A percentile compares a stretch with the other conserved stretches of the same genome.
Conservation (phyloP, 2,329 filamentous ascomycete genomes). For the Knoxdaviesia capensis region DNA sequence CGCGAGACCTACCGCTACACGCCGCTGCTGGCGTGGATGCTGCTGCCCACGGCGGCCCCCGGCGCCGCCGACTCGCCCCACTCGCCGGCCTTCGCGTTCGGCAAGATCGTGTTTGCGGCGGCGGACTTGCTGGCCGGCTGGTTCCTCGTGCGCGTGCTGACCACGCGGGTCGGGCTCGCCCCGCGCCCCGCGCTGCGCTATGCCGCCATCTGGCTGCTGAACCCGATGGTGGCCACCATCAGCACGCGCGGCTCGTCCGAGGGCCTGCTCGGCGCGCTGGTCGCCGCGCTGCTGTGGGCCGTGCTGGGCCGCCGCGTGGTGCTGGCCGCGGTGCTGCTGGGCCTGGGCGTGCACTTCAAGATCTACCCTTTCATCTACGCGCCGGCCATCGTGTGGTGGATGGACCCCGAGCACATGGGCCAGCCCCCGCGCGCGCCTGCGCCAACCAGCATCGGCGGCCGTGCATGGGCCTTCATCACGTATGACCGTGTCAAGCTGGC, state of each 20-base stretch:
- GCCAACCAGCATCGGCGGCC: slow-evolving; percentile 7
- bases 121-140: slow-evolving; percentile 65
- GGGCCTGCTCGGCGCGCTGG: slow-evolving; percentile 68
- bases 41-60: slow-evolving; percentile 54
- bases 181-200: slow-evolving; percentile 44
- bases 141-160: slow-evolving; percentile 15
- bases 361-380: slow-evolving; percentile 98
- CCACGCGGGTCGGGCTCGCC: slow-evolving; percentile 15
- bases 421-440: background rate
- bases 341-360: slow-evolving; percentile 85
- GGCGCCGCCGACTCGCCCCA: slow-evolving; percentile 11
- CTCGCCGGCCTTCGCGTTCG: slow-evolving; percentile 51
- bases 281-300: slow-evolving; percentile 69
- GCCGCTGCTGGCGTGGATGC: slow-evolving; percentile 76
- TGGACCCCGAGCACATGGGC: slow-evolving; percentile 34
- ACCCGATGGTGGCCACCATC: slow-evolving; percentile 96
- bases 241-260: slow-evolving; percentile 90
- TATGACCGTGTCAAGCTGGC: slow-evolving; percentile 35
- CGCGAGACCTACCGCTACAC: slow-evolving; percentile 96
- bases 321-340: slow-evolving; percentile 56
- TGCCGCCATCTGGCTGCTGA: slow-evolving; percentile 79
- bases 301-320: slow-evolving; percentile 40
- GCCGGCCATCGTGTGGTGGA: slow-evolving; percentile 60
- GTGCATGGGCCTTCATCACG: slow-evolving; percentile 23
- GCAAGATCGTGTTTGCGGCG: slow-evolving; percentile 69